Evolutionary conservation across 441 rosid genomes (phyloP), one percentile per base, ranked within the genome.

Genomic region (Francoa sonchifolia): DNA sequence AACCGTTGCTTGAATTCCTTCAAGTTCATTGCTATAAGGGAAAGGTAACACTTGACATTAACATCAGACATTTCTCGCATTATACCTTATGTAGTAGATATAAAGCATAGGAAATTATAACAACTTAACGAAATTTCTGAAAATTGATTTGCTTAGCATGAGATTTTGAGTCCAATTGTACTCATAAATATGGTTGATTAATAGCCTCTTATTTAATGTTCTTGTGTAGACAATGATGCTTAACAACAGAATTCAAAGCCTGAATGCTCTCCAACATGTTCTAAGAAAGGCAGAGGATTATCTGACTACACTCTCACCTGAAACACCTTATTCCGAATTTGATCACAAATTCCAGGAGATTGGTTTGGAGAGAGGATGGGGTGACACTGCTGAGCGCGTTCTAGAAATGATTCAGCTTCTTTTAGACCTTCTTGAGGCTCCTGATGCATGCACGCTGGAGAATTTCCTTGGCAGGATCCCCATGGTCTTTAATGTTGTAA

Each of bases 321-420:
- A 64, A 27, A 82, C 95, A 0, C 76, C 77, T 0, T 84, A 54
- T 65, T 55, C 73, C 2, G 56, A 62, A 12, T 73, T 89, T 10
- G 86, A 71, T 46, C 67, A 59, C 61, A 72, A 60, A 66, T 84
- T 89, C 48, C 74, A 79, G 58, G 95, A 79, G 60, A 84, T 89
- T 42, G 97, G 97, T 29, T 56, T 84, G 33, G 97, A 79, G 66
- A 72, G 88, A 41, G 97, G 97, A 2, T 88, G 95, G 97, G 97
- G 97, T 17, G 72, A 88, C 55, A 78, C 69, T 0, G 85, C 84
- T 0, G 82, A 68, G 58, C 88, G 77, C 57, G 95, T 72, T 2
- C 71, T 81, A 0, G 73, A 75, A 60, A 79, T 82, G 97, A 82
- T 84, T 39, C 71, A 63, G 29, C 95, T 89, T 48, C 85, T 89